These are phyloP conservation scores for Geotrichum citri-aurantii DNA, from an alignment of 1,139 yeast species.

Conservation along the genomic window DNA sequence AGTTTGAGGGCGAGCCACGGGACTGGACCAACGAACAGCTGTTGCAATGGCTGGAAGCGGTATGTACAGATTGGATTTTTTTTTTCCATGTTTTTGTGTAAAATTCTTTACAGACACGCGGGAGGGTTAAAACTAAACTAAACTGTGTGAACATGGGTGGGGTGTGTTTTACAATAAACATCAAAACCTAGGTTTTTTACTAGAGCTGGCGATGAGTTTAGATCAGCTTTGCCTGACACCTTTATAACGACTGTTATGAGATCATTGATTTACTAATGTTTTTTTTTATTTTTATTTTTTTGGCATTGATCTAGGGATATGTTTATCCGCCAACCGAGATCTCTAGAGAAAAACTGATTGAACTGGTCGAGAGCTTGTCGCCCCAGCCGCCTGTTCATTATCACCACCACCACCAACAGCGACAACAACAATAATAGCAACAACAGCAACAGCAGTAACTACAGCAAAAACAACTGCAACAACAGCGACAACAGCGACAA, in stretches of 20 bases:
- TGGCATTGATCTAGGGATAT: conserved; percentile 21
- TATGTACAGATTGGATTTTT: conserved; percentile 15
- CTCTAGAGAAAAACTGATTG: conserved; percentile 23
- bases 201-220: too few species aligned
- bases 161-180: background rate
- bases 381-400: background rate
- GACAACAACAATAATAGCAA: background rate
- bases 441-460: background rate
- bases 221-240: too few species aligned
- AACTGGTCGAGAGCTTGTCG: conserved; percentile 21
- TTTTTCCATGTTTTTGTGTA: background rate
- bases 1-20: conserved; percentile 17
- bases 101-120: too few species aligned
- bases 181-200: too few species aligned
- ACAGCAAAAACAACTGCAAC: background rate
- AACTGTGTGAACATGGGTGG: too few species aligned
- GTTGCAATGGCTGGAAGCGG: conserved; percentile 23
- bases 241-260: background rate
- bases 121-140: too few species aligned
- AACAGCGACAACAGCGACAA: background rate
- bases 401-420: background rate
- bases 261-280: background rate
- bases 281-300: background rate
- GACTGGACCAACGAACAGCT: conserved; percentile 26
- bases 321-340: conserved; percentile 27